These are phyloP conservation scores for Apiotrichum domesticum DNA, from an alignment of 1,284 basidiomycete genomes.

Conservation along the genomic window DNA sequence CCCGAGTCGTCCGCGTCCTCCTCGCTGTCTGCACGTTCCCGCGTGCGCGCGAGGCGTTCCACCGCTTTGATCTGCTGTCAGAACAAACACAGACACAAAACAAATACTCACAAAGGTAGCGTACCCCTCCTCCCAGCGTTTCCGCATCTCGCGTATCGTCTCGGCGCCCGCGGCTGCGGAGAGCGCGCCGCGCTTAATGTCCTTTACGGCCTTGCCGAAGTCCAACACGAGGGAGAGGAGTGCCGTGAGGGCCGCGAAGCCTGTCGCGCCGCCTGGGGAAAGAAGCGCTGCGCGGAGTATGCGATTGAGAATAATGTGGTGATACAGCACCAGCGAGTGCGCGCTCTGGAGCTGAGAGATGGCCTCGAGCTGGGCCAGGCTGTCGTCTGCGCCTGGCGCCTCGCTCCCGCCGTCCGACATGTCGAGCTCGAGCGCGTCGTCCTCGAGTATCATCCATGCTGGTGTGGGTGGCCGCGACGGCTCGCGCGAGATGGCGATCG, in stretches of 20 bases:
- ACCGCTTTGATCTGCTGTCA: not conserved
- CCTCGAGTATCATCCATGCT: slow-evolving; percentile 5
- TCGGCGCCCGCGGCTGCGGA: slow-evolving; percentile 57
- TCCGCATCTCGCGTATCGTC: slow-evolving; percentile 37
- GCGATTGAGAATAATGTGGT: slow-evolving; percentile 65
- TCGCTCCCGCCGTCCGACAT: slow-evolving; percentile 11
- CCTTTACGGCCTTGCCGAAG: slow-evolving; percentile 62
- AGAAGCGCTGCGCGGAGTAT: slow-evolving; percentile 73
- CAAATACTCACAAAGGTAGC: not conserved
- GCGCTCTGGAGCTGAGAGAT: slow-evolving; percentile 53
- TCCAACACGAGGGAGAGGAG: slow-evolving; percentile 64
- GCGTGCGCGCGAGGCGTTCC: not conserved
- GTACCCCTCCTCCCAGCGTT: not conserved
- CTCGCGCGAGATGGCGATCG: not conserved
- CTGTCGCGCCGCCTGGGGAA: slow-evolving; percentile 55
- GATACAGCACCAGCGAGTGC: slow-evolving; percentile 63
- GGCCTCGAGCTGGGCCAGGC: slow-evolving; percentile 16
- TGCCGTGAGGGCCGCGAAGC: slow-evolving; percentile 59
- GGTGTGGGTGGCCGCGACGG: slow-evolving; percentile 24
- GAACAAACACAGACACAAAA: too few relatives aligned
- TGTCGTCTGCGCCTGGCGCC: slow-evolving; percentile 23
- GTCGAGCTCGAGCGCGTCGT: slow-evolving; percentile 17
- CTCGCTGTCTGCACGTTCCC: not conserved
- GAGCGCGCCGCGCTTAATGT: slow-evolving; percentile 54
- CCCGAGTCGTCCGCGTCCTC: not conserved